These are phyloP conservation scores for Polyporus tsugae DNA, from an alignment of 1,284 basidiomycete species.

Conservation along the genomic window DNA sequence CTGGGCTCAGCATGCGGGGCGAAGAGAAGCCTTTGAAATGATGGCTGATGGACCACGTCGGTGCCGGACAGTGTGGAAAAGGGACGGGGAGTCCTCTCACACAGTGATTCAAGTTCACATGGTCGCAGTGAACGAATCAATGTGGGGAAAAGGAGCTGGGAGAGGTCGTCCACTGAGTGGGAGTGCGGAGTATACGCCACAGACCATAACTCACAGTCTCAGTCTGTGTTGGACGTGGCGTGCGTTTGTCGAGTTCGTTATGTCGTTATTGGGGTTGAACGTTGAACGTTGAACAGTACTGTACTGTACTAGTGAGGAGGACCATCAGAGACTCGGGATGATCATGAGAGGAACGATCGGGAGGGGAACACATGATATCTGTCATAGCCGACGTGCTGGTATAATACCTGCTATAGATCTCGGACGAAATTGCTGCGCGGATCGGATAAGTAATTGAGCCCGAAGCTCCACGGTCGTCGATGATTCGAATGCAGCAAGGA, in stretches of 20 bases:
- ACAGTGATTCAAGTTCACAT: slow-evolving; percentile 6
- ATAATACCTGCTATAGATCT: not conserved
- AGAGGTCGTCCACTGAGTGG: not conserved
- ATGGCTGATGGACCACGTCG: slow-evolving; percentile 22
- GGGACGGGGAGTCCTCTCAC: slow-evolving; percentile 14
- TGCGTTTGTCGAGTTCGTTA: not conserved
- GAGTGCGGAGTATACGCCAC: not conserved
- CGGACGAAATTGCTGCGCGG: slow-evolving; percentile 1
- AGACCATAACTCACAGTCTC: not conserved
- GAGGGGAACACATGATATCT: slow-evolving; percentile 5
- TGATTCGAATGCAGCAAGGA: not conserved
- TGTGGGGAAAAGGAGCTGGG: not conserved
- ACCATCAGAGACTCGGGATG: not conserved
- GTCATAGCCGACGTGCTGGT: not conserved
- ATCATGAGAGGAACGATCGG: not conserved
- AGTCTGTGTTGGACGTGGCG: not conserved
- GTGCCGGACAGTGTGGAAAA: slow-evolving; percentile 30
- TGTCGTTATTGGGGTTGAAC: not conserved
- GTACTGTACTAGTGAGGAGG: too few relatives aligned
- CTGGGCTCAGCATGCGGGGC: slow-evolving; percentile 47
- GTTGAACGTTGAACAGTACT: too few relatives aligned
- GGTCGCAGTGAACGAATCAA: not conserved
- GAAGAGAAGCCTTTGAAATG: slow-evolving; percentile 39
- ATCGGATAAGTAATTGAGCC: not conserved
- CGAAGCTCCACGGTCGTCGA: not conserved